These are phyloP conservation scores for Mariannaea elegans DNA, from an alignment of 2,329 filamentous ascomycete genomes.

Conservation along the genomic window DNA sequence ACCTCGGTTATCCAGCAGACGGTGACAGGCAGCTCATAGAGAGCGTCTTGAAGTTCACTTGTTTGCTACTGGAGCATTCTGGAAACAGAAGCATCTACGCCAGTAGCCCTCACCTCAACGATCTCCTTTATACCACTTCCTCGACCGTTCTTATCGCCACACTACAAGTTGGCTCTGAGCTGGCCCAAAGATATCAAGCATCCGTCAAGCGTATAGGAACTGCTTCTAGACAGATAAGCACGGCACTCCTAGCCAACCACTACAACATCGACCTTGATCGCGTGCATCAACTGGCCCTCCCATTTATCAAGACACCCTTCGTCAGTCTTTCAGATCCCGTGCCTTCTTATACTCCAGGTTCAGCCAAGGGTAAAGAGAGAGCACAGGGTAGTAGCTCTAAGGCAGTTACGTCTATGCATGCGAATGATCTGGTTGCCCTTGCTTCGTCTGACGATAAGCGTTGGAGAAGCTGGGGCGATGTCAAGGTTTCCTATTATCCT, in stretches of 20 bases:
- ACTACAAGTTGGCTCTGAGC: slow-evolving; percentile 81
- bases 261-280: slow-evolving; percentile 83
- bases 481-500: slow-evolving; percentile 84
- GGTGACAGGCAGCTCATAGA: slow-evolving; percentile 85
- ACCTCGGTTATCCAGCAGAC: slow-evolving; percentile 73
- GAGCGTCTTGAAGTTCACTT: slow-evolving; percentile 83
- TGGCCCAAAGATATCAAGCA: slow-evolving; percentile 92
- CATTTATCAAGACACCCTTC: slow-evolving; percentile 79
- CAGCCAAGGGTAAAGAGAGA: slow-evolving; percentile 82
- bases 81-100: slow-evolving; percentile 96
- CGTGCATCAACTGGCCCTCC: slow-evolving; percentile 82
- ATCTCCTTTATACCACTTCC: slow-evolving; percentile 87
- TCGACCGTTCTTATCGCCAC: slow-evolving; percentile 80
- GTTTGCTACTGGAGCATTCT: slow-evolving; percentile 90
- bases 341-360: slow-evolving; percentile 62
- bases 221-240: slow-evolving; percentile 72
- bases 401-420: slow-evolving; percentile 69
- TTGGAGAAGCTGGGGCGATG: slow-evolving; percentile 83
- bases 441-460: slow-evolving; percentile 66
- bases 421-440: slow-evolving; percentile 85
- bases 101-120: slow-evolving; percentile 89
- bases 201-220: slow-evolving; percentile 81
- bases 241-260: slow-evolving; percentile 81
- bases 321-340: slow-evolving; percentile 61
- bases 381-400: slow-evolving; percentile 50